Evolutionary conservation across 2,329 filamentous ascomycete genomes (phyloP).

Genomic region (Aspergillus ruber): DNA sequence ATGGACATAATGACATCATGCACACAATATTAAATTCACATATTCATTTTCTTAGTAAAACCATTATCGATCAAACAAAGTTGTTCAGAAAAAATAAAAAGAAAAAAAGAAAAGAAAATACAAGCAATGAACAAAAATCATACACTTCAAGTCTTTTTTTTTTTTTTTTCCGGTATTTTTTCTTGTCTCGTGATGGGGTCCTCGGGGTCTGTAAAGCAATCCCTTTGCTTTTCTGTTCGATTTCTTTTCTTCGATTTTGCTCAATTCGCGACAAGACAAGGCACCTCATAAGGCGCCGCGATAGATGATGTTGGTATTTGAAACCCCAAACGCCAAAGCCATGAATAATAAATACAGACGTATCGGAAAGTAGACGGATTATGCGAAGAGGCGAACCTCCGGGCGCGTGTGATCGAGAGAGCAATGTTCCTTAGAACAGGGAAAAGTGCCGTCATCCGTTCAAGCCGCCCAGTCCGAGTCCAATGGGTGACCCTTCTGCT

Average conservation of each 20-base stretch:
- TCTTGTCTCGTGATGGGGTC: not conserved
- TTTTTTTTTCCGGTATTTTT: slow-evolving; percentile 7
- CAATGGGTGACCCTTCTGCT: slow-evolving; percentile 36
- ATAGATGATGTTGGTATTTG: slow-evolving; percentile 18
- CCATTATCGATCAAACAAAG: slow-evolving; percentile 2
- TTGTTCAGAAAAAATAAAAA: not conserved
- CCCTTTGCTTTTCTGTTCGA: slow-evolving; percentile 7
- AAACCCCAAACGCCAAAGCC: slow-evolving; percentile 28
- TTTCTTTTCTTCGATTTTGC: slow-evolving; percentile 2
- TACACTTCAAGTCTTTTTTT: slow-evolving; percentile 5
- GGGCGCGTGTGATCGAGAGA: not conserved
- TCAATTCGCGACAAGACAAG: slow-evolving; percentile 11
- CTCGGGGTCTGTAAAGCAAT: not conserved
- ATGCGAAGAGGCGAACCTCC: slow-evolving; percentile 1
- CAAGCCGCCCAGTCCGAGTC: slow-evolving; percentile 42
- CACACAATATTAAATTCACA: not conserved
- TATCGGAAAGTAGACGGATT: not conserved
- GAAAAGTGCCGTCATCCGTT: slow-evolving; percentile 2
- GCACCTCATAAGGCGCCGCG: slow-evolving; percentile 12
- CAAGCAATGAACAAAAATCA: slow-evolving; percentile 4
- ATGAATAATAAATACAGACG: slow-evolving; percentile 28
- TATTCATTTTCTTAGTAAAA: not conserved
- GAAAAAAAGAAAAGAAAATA: slow-evolving; percentile 5
- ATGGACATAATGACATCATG: too few species aligned
- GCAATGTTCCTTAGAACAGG: not conserved